Base-by-base conservation (phyloP, 2,329 filamentous ascomycete species). In the Penicillium fuscoglaucum region DNA sequence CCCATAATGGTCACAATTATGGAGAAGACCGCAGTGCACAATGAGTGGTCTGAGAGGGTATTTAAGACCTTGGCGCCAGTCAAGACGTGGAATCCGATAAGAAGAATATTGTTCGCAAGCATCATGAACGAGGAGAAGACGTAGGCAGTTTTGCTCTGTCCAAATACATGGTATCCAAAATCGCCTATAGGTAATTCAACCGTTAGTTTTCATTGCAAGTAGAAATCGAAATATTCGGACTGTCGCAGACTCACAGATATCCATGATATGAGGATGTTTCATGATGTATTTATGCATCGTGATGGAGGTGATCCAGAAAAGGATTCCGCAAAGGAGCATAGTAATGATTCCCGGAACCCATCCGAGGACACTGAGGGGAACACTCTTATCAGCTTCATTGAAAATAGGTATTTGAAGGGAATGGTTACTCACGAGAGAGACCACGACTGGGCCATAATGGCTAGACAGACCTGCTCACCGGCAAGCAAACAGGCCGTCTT, bases 211-310 rank as follows among this genome's bases (percentile, higher is more conserved):
- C 2, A 13, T 13, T 17, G 1, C 17, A 19, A 3, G 15, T 9
- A 9, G 17, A 35, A 10, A 17, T 19, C 2, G 4, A n/a, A 15
- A 21, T n/a, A 10, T 4, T 26, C n/a, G 19, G 19, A 39, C 19
- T 12, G 29, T 13, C 9, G 35, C 4, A 15, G 19, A 62, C 69
- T 65, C 63, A 74, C 79, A 82, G 60, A 82, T 81, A 63, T 82
- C 76, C 52, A 64, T 76, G 66, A 82, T 82, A 37, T 81, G 75
- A 12, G 79, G 79, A 55, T 82, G 61, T 60, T 80, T 81, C 79
- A 82, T 82, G 69, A 82, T 82, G 66, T 74, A 82, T 55, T 78
- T 77, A 70, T 80, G 78, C 79, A 82, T 81, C 21, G 80, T 82
- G 31, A 81, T 76, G 12, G 77, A 80, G 12, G 80, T 82, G 55